Conservation (phyloP, 2,329 filamentous ascomycete species). For the Alternaria alternata region DNA sequence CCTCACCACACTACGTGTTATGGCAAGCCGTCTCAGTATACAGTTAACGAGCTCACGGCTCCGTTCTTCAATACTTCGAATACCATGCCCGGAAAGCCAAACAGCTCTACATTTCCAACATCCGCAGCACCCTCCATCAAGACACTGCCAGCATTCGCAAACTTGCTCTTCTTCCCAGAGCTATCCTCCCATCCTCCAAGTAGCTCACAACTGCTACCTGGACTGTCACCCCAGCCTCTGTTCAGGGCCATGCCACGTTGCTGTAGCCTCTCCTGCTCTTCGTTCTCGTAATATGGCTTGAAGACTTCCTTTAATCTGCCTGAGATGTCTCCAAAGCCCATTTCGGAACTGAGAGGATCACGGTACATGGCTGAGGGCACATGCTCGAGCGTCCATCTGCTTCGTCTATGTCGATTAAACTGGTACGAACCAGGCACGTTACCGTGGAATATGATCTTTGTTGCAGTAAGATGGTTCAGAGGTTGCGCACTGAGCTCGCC, state of each 20-base stretch:
- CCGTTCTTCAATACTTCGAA: conserved; percentile 97
- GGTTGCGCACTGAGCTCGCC: conserved; percentile 43
- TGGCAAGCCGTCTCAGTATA: conserved; percentile 67
- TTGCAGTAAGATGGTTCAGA: conserved; percentile 77
- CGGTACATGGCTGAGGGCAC: conserved; percentile 53
- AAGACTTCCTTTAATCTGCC: conserved; percentile 72
- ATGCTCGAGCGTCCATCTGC: conserved; percentile 79
- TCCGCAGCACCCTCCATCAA: conserved; percentile 58
- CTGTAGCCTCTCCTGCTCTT: conserved; percentile 62
- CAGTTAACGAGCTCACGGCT: conserved; percentile 85
- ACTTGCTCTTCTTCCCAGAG: conserved; percentile 45
- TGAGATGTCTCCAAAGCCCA: conserved; percentile 67
- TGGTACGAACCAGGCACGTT: conserved; percentile 96
- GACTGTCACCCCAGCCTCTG: conserved; percentile 88
- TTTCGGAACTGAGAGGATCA: conserved; percentile 74
- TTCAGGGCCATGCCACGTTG: conserved; percentile 82
- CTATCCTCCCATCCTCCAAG: conserved; percentile 73
- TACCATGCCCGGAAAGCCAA: conserved; percentile 90
- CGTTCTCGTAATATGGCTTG: conserved; percentile 69
- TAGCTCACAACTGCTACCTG: conserved; percentile 82
- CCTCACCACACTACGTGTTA: not conserved
- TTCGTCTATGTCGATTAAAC: conserved; percentile 92
- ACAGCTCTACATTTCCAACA: conserved; percentile 80
- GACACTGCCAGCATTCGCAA: conserved; percentile 45
- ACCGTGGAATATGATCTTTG: conserved; percentile 90